Base-by-base conservation (phyloP, 225 moss, liverwort and hornwort genomes). In the Bryoerythrophyllum caledonicum region DNA sequence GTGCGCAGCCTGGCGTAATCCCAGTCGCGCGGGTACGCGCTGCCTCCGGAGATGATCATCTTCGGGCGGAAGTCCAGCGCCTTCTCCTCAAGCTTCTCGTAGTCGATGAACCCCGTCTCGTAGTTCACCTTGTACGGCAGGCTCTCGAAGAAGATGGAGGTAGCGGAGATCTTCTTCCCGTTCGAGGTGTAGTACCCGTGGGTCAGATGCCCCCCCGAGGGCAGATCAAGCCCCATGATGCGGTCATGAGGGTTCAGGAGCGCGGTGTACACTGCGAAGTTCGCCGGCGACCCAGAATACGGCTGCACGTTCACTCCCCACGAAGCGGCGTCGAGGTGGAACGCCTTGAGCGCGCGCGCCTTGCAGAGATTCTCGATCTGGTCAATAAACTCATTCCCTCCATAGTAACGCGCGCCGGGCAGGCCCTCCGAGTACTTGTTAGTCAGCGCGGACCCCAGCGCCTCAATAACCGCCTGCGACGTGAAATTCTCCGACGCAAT, bases 141-240 rank as follows among this genome's bases (percentile, higher is more conserved):
- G 62, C 96, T 96, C 86, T 96, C 96, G 60, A 96, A 96, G 82
- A 82, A 96, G 55, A 96, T 96, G 10, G 94, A 94, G 15, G 94
- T 96, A 0, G 96, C 94, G 0, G 96, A 96, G 76, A 96, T 96
- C 80, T 96, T 96, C 90, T 96, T 96, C 12, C 96, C 96, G 27
- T 86, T 88, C 0, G 92, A 86, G 0, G 96, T 91, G 85, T 96
- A 96, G 80, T 96, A 94, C 0, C 96, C 92, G 74, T 96, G 96
- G 5, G 96, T 94, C 71, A 96, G 71, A 73, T 96, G 96, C 0
- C 96, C 96, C 19, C 86, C 90, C 48, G 85, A 85, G 0, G 91
- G 86, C 53, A 91, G 81, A 53, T 86, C 91, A 58, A 91, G 25
- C 0, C 86, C 91, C 90, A 88, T 88, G 74, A 91, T 88, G 34